These are phyloP conservation scores for Trichoderma hamatum DNA, from an alignment of 2,329 filamentous ascomycete species.

Conservation along the genomic window DNA sequence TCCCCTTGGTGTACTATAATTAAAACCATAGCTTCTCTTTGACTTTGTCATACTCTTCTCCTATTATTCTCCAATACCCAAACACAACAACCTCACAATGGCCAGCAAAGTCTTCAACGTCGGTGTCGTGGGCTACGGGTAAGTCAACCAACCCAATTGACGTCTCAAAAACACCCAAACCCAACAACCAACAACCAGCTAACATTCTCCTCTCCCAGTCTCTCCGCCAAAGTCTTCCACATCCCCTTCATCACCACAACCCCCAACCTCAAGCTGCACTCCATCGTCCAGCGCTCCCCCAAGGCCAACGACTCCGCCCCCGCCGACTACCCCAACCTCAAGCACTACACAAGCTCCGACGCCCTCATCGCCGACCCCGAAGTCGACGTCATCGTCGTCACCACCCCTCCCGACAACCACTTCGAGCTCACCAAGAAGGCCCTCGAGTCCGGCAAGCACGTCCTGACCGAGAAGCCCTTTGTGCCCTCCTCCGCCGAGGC, in stretches of 20 bases:
- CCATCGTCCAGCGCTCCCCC: slow-evolving; percentile 75
- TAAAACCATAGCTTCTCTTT: background rate
- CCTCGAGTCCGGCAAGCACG: slow-evolving; percentile 72
- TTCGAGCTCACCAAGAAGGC: slow-evolving; percentile 66
- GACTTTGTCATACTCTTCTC: background rate
- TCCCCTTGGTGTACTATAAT: background rate
- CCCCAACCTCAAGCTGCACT: slow-evolving; percentile 67
- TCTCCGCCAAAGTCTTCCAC: slow-evolving; percentile 78
- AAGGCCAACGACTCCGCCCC: slow-evolving; percentile 66
- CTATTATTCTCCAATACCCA: background rate
- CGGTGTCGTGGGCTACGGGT: slow-evolving; percentile 57
- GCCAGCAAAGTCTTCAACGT: slow-evolving; percentile 51
- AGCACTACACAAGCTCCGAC: slow-evolving; percentile 65
- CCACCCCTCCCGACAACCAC: slow-evolving; percentile 73
- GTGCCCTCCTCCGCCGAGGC: slow-evolving; percentile 72
- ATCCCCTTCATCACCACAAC: slow-evolving; percentile 74
- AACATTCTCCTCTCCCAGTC: slow-evolving; percentile 34
- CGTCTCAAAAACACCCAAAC: too few species aligned
- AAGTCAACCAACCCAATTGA: slow-evolving; percentile 31
- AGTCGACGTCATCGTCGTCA: slow-evolving; percentile 71
- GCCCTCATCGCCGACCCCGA: slow-evolving; percentile 66
- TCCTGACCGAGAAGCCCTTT: slow-evolving; percentile 83
- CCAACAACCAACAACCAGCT: background rate
- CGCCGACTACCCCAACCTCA: slow-evolving; percentile 66
- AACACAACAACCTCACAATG: slow-evolving; percentile 32